Evolutionary conservation across 2,329 filamentous ascomycete genomes (phyloP).

Genomic region (Capronia americana): DNA sequence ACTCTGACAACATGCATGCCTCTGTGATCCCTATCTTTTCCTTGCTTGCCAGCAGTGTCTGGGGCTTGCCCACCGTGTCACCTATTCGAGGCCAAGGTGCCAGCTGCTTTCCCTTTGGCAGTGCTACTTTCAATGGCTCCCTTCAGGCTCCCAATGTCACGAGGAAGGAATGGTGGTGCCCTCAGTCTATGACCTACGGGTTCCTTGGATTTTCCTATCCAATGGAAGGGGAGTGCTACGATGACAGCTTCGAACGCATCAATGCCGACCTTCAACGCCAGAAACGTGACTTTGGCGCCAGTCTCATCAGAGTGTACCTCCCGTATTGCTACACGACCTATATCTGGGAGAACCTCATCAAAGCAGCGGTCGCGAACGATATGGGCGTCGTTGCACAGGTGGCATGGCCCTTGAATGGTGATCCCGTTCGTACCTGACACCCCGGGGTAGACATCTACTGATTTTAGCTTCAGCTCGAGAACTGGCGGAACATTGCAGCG

Average conservation of each 20-base stretch:
- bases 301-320: constrained; percentile 19
- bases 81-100: constrained; percentile 12
- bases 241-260: constrained; percentile 24
- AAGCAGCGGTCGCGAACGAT: constrained; percentile 20
- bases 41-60: constrained; percentile 11
- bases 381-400: constrained; percentile 23
- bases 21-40: constrained; percentile 2
- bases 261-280: constrained; percentile 21
- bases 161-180: constrained; percentile 23
- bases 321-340: constrained; percentile 26
- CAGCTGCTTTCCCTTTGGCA: constrained; percentile 23
- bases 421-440: constrained; percentile 10
- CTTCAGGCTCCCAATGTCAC: constrained; percentile 16
- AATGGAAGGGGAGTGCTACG: constrained; percentile 25
- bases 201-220: constrained; percentile 24
- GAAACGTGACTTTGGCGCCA: constrained; percentile 23
- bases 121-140: constrained; percentile 20
- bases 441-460: background rate
- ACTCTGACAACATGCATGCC: background rate
- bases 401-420: constrained; percentile 22
- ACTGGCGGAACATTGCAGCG: constrained; percentile 19
- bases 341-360: constrained; percentile 24
- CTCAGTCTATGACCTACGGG: constrained; percentile 24
- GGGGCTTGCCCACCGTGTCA: constrained; percentile 7
- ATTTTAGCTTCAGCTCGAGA: constrained; percentile 12